A percentile compares a stretch with the other conserved stretches of the same genome.
Conservation (phyloP, 441 rosid species). For the Croton setiger region DNA sequence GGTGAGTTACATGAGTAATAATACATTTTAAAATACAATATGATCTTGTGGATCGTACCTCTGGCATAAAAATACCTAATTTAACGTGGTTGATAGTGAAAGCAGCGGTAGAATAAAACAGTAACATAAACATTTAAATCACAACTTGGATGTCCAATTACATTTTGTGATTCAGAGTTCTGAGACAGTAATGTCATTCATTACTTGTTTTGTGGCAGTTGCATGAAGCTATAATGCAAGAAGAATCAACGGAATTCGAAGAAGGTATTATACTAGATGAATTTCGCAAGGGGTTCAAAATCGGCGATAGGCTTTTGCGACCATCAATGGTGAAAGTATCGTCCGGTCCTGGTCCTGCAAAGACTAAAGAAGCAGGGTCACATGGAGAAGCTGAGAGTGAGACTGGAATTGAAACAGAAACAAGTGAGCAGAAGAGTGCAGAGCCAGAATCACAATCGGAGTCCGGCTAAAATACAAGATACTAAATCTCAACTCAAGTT, state of each 20-base stretch:
- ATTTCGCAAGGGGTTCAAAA: conserved; percentile 78
- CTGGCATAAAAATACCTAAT: conserved; percentile 12
- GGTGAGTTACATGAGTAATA: conserved; percentile 35
- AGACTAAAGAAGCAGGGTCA: conserved; percentile 34
- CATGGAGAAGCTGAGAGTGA: conserved; percentile 32
- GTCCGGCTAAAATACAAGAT: conserved; percentile 28
- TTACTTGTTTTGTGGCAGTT: conserved; percentile 37
- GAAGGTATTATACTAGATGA: conserved; percentile 78
- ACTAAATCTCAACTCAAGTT: conserved; percentile 26
- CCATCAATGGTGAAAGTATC: conserved; percentile 98
- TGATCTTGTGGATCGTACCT: conserved; percentile 3
- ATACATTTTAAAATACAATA: conserved; percentile 4
- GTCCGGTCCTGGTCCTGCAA: conserved; percentile 90
- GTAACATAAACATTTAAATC: too few species aligned
- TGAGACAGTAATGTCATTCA: not conserved
- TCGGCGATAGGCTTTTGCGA: conserved; percentile 82
- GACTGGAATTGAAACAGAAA: conserved; percentile 38
- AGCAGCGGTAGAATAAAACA: too few species aligned
- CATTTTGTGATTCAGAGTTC: too few species aligned
- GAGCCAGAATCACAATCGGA: conserved; percentile 21
- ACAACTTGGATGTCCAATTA: too few species aligned
- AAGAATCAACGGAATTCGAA: conserved; percentile 71
- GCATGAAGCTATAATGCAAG: conserved; percentile 95
- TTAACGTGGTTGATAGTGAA: not conserved
- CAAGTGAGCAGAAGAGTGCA: conserved; percentile 22